phyloP scores from a whole-genome alignment of 306 rosid genomes.

The Cyamopsis tetragonoloba region DNA sequence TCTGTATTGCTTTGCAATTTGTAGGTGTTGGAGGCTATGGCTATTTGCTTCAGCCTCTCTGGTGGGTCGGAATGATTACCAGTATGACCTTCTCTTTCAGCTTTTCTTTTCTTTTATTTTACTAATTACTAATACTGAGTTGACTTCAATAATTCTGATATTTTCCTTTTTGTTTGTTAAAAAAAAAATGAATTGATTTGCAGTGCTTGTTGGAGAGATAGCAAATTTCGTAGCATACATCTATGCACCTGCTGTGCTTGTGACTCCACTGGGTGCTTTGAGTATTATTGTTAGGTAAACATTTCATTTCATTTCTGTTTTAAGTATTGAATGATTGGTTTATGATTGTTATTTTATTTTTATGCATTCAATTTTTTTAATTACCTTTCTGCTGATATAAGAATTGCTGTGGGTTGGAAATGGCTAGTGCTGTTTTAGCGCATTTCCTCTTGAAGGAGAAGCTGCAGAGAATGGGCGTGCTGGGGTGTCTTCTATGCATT shows the following conservation, averaged over 20 bases:
- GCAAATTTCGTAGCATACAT: slow-evolving; percentile 80
- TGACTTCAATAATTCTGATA: neutral
- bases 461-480: slow-evolving; percentile 77
- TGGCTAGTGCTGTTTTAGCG: slow-evolving; percentile 78
- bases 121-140: neutral
- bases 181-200: neutral
- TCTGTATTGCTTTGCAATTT: slow-evolving; percentile 2
- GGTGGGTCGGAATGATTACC: slow-evolving; percentile 95
- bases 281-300: slow-evolving; percentile 84
- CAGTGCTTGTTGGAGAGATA: slow-evolving; percentile 86
- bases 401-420: slow-evolving; percentile 17
- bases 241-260: slow-evolving; percentile 86
- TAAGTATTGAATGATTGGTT: no score
- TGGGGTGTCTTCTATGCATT: slow-evolving; percentile 82
- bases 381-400: neutral
- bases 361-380: neutral
- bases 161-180: neutral
- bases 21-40: slow-evolving; percentile 91
- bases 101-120: neutral
- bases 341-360: neutral
- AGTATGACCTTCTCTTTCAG: slow-evolving; percentile 39
- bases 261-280: slow-evolving; percentile 88
- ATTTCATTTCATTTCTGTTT: neutral
- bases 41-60: slow-evolving; percentile 77
- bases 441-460: slow-evolving; percentile 80